Evolutionary conservation across 2,329 filamentous ascomycete species (phyloP), one percentile per base, ranked within the genome.

Genomic region (Coniella vitis): DNA sequence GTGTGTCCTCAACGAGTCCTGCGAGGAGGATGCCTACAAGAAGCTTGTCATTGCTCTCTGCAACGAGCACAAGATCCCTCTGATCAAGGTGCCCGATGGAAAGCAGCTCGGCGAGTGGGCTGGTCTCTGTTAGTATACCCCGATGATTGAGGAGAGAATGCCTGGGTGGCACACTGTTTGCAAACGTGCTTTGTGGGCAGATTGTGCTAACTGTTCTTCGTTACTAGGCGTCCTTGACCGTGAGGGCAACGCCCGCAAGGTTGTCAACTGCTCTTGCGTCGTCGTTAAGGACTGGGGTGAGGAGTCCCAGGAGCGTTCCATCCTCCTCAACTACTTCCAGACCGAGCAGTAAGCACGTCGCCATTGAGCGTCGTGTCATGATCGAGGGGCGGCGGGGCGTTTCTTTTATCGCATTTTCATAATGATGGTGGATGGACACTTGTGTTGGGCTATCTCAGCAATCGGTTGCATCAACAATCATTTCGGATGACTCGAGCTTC

Each of bases 271-370:
- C 90, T 97, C 91, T 69, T 97, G 93, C 82, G 93, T 98, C 67
- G 93, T 98, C 57, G 93, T 98, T 68, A 91, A 93, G 81, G 90
- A 98, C 76, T 98, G 93, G 93, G 93, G 93, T 83, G 93, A 97
- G 84, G 93, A 98, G 81, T 94, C 87, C 62, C 90, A 95, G 79
- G 93, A 98, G 84, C 90, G 93, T 70, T 89, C 85, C 68, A 90
- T 97, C 75, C 87, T 98, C 71, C 89, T 98, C 74, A 95, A 98
- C 86, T 98, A 98, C 87, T 97, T 98, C 90, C 87, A 95, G 81
- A 95, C 90, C 71, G 80, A 83, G 73, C 80, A 83, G 71, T 84
- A 83, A 75, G 66, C 51, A 52, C 47, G 54, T 31, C 16, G 17
- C 14, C 16, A 10, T 13, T 14, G 47, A 57, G 49, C 53, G 48